A percentile compares a stretch with the other conserved stretches of the same genome.
Evolutionary conservation across 345 rosid genomes (phyloP).

Genomic region (Eucalyptus marginata): DNA sequence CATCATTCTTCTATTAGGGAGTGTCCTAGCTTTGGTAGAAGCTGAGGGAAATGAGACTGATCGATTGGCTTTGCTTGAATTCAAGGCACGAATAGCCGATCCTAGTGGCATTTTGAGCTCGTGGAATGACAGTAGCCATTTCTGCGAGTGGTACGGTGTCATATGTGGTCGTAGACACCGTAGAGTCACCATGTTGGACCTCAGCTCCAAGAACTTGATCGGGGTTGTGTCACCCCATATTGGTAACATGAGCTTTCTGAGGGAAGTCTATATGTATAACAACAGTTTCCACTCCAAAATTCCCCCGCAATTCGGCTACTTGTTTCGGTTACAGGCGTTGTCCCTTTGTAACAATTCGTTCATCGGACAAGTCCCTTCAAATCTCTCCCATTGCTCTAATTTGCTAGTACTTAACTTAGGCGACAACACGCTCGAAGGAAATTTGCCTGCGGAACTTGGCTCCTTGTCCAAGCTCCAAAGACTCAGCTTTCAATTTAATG

Average conservation of each 20-base stretch:
- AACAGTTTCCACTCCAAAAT: rapidly evolving
- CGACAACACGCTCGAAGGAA: neutral
- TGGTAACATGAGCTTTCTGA: neutral
- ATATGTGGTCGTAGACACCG: neutral
- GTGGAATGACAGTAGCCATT: neutral
- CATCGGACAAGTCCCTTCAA: neutral
- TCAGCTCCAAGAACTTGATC: rapidly evolving
- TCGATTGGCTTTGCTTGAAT: neutral
- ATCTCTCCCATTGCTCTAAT: neutral
- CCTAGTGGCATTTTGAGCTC: rapidly evolving
- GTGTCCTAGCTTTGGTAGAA: too few species aligned
- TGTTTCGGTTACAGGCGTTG: rapidly evolving
- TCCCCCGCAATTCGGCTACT: rapidly evolving
- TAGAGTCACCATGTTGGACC: rapidly evolving
- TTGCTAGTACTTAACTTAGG: rapidly evolving
- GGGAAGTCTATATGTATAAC: rapidly evolving
- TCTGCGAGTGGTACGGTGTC: rapidly evolving
- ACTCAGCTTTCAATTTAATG: neutral
- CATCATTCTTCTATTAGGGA: too few species aligned
- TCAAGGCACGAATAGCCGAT: rapidly evolving
- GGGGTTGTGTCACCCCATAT: rapidly evolving
- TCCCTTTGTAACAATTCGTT: neutral
- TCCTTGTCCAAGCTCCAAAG: neutral
- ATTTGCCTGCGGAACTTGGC: neutral
- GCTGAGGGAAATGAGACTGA: neutral